Conservation (phyloP, 305 asterid genomes). For the Fraxinus dipetala region DNA sequence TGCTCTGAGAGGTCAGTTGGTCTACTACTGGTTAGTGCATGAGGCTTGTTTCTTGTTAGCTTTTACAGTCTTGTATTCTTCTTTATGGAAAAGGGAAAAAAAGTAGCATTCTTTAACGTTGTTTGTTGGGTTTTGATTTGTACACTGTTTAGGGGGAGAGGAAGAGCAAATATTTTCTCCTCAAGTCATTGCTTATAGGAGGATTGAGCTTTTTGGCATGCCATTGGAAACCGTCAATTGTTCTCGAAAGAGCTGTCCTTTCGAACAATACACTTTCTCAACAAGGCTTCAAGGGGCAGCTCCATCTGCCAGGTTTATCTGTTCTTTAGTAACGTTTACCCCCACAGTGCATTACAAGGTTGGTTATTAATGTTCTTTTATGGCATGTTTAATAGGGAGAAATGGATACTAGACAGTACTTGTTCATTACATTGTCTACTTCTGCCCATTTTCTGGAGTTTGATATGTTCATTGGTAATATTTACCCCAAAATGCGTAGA, state of each 20-base stretch:
- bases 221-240: slow-evolving; percentile 26
- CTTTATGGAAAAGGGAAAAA: slow-evolving; percentile 27
- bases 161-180: slow-evolving; percentile 58
- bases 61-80: slow-evolving; percentile 25
- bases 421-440: not conserved
- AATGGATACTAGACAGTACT: not conserved
- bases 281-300: slow-evolving; percentile 31
- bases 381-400: not conserved
- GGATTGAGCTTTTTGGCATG: slow-evolving; percentile 13
- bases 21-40: slow-evolving; percentile 17
- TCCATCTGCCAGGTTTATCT: slow-evolving; percentile 20
- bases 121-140: slow-evolving; percentile 36
- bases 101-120: slow-evolving; percentile 15
- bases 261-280: slow-evolving; percentile 3
- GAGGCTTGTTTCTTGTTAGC: slow-evolving; percentile 23
- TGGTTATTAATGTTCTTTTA: not conserved
- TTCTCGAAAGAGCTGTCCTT: slow-evolving; percentile 18
- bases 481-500: not conserved
- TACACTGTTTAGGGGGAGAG: slow-evolving; percentile 52
- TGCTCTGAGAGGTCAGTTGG: slow-evolving; percentile 6
- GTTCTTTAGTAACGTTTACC: slow-evolving; percentile 23
- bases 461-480: not conserved
- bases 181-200: slow-evolving; percentile 26
- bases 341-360: slow-evolving; percentile 22
- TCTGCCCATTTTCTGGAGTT: not conserved